A percentile compares a stretch with the other conserved stretches of the same genome.
Conservation (phyloP, 2,329 filamentous ascomycete genomes). For the Trichoderma afroharzianum region DNA sequence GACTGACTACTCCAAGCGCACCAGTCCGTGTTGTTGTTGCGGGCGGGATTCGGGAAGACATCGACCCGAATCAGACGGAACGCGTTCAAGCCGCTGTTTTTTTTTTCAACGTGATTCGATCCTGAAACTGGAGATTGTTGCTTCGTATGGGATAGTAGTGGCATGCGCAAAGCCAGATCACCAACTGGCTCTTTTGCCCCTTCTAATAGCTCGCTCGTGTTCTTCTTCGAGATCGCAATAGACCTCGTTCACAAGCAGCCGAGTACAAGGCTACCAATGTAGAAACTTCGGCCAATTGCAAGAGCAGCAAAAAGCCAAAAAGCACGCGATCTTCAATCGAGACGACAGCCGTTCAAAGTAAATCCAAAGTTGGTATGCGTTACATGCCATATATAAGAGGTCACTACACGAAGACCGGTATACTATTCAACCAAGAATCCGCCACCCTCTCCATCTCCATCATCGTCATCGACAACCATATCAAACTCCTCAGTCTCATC, state of each 20-base stretch:
- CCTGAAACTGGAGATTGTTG: not conserved
- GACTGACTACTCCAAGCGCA: not conserved
- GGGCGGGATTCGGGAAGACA: constrained; percentile 2
- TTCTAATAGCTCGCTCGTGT: not conserved
- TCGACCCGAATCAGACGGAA: not conserved
- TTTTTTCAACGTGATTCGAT: not conserved
- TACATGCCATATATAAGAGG: not conserved
- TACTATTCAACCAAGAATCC: constrained; percentile 42
- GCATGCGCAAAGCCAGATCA: not conserved
- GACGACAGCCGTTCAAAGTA: not conserved
- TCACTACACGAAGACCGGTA: not conserved
- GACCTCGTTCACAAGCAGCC: not conserved
- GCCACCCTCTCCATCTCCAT: constrained; percentile 44
- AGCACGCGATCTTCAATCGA: not conserved
- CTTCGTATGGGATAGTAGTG: not conserved
- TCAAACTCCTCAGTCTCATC: constrained; percentile 44
- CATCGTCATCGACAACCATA: constrained; percentile 38
- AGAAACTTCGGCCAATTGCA: not conserved
- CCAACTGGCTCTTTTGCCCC: not conserved
- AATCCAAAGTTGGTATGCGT: not conserved
- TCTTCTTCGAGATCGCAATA: not conserved
- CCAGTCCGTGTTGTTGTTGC: not conserved
- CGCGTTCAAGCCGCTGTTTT: not conserved
- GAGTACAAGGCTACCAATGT: not conserved
- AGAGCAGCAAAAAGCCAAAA: not conserved